Conservation (phyloP, 2,329 filamentous ascomycete species). For the Sarocladium kiliense region DNA sequence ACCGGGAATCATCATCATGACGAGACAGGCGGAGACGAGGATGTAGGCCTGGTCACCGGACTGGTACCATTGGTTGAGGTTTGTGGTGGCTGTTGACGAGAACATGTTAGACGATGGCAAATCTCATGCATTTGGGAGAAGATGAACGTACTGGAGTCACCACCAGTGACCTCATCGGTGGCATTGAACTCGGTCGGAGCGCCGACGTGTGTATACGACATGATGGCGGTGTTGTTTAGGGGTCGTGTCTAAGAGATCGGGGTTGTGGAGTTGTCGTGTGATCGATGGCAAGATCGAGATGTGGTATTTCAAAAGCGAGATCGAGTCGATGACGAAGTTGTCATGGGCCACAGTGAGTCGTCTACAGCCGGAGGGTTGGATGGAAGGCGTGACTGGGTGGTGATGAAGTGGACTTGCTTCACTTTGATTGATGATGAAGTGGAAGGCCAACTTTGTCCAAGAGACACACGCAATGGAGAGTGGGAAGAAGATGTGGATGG, state of each 20-base stretch:
- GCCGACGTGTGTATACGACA: constrained; percentile 58
- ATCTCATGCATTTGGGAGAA: constrained; percentile 2
- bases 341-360: not conserved
- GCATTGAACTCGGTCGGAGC: constrained; percentile 58
- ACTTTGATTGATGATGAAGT: not conserved
- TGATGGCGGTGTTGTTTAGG: constrained; percentile 19
- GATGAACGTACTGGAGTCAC: constrained; percentile 65
- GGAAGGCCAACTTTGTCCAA: not conserved
- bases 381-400: not conserved
- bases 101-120: not conserved
- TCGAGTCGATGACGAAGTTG: not conserved
- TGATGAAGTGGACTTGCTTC: not conserved
- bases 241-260: not conserved
- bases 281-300: not conserved
- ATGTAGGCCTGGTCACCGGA: constrained; percentile 93
- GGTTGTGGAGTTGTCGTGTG: not conserved
- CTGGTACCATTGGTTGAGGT: constrained; percentile 94
- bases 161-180: constrained; percentile 60
- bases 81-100: constrained; percentile 59
- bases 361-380: not conserved
- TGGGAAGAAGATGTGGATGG: not conserved
- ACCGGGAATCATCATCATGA: constrained; percentile 92
- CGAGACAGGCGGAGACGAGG: constrained; percentile 83
- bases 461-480: not conserved
- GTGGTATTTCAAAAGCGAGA: not conserved